Evolutionary conservation across 2,329 filamentous ascomycete genomes (phyloP), one percentile per base, ranked within the genome.

Genomic region (Botrytis fragariae): DNA sequence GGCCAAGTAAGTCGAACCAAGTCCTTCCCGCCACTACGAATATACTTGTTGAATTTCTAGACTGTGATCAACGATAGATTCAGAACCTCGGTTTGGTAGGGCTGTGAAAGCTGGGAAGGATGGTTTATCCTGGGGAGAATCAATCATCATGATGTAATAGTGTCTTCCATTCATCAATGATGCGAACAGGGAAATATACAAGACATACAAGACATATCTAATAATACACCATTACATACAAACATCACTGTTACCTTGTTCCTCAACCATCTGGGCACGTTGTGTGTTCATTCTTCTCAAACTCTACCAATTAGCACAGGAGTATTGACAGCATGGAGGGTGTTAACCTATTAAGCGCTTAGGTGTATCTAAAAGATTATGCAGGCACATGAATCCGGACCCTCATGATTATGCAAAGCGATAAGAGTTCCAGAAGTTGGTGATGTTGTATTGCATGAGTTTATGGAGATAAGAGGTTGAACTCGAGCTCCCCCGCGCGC

Each of bases 331-430:
- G 16, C 18, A 45, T 64, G 42, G 29, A 7, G 16, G 62, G 62
- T 65, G 42, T 10, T 1, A 2, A 9, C 22, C 8, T 16, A 65
- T 35, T 25, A 44, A 48, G 29, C 9, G 22, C 20, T 2, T 9
- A 12, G 42, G 62, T 65, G 62, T 25, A 25, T 35, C 18, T 65
- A 65, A 2, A 14, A 48, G 12, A 68, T 57, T 57, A 68, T 68
- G 64, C 64, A 68, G 64, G 64, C 64, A 68, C 64, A 68, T 68
- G 64, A 42, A 68, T 68, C 16, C 25, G 45, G 35, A 57, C 48
- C 35, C 9, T 32, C 48, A 68, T 68, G 65, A 57, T 68, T 68
- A 68, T 68, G 65, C 65, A 68, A 25, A 57, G 65, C 65, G 65
- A 68, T 68, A 68, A 57, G 64, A 65, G 64, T 57, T 57, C 20